Percentiles rank a stretch among this genome's conserved stretches.
Evolutionary conservation across 441 rosid species (phyloP).

Genomic region (Syzygium syzygioides): DNA sequence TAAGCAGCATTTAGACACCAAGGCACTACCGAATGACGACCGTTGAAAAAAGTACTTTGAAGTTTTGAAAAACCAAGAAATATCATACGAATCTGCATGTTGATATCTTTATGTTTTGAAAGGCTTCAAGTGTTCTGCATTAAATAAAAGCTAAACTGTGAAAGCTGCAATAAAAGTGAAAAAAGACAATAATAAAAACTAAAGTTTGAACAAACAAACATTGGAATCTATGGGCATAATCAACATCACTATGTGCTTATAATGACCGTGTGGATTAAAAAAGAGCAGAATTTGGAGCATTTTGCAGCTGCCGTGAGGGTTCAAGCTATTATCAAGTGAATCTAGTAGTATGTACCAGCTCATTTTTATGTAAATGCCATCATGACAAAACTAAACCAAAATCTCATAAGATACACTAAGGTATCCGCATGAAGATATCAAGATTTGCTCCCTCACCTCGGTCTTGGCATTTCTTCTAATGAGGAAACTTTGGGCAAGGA

Average conservation of each 20-base stretch:
- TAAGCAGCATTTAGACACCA: background rate
- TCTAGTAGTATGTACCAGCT: background rate
- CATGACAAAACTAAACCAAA: background rate
- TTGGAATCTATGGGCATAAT: background rate
- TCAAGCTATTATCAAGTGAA: background rate
- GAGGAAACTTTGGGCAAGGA: background rate
- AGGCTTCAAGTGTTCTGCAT: background rate
- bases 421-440: background rate
- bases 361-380: background rate
- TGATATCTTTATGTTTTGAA: background rate
- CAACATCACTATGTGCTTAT: background rate
- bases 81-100: background rate
- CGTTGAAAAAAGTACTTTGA: background rate
- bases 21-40: background rate
- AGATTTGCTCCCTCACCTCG: background rate
- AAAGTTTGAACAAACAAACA: background rate
- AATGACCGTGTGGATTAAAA: background rate
- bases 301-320: background rate
- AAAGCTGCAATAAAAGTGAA: background rate
- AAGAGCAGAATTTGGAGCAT: background rate
- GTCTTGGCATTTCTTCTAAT: constrained; percentile 4
- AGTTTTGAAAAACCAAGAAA: background rate
- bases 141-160: background rate
- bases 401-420: background rate
- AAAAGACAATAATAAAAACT: background rate